phyloP scores from a whole-genome alignment of 495 filamentous ascomycete species.

The Neurospora sp. region DNA sequence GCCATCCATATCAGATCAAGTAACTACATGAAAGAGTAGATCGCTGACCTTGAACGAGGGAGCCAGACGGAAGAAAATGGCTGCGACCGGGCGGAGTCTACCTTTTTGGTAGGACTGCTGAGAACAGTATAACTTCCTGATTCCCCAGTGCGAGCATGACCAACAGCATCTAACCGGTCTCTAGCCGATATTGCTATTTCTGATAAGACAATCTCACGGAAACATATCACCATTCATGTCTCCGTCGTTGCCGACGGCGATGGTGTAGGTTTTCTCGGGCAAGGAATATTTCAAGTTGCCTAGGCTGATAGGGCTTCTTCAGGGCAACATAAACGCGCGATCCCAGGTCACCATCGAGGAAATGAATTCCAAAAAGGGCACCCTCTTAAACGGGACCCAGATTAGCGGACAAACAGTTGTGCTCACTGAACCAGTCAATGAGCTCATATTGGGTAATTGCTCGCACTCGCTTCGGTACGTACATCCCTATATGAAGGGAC shows the following conservation, averaged over 20 bases:
- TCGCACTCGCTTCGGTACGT: constrained; percentile 41
- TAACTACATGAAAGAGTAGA: neutral
- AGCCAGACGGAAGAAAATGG: constrained; percentile 57
- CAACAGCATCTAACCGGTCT: constrained; percentile 8
- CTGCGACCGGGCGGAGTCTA: constrained; percentile 72
- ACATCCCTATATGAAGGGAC: neutral
- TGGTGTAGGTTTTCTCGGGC: constrained; percentile 42
- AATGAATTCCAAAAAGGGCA: constrained; percentile 69
- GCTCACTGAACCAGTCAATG: constrained; percentile 47
- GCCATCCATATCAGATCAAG: neutral
- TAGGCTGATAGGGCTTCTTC: neutral
- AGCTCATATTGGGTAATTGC: constrained; percentile 57
- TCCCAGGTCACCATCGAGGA: constrained; percentile 58
- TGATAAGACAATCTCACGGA: constrained; percentile 73
- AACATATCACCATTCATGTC: constrained; percentile 74
- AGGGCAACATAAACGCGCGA: constrained; percentile 51
- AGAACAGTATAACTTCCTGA: constrained; percentile 30
- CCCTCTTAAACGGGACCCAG: constrained; percentile 59
- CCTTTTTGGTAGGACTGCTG: constrained; percentile 58
- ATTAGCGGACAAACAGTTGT: constrained; percentile 46
- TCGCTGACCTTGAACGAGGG: neutral
- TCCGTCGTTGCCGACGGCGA: constrained; percentile 53
- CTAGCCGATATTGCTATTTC: constrained; percentile 48
- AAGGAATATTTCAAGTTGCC: neutral
- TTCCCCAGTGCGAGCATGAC: neutral